Evolutionary conservation across 371 early-diverging fungal species (phyloP).

Genomic region (Rhizopus microsporus): DNA sequence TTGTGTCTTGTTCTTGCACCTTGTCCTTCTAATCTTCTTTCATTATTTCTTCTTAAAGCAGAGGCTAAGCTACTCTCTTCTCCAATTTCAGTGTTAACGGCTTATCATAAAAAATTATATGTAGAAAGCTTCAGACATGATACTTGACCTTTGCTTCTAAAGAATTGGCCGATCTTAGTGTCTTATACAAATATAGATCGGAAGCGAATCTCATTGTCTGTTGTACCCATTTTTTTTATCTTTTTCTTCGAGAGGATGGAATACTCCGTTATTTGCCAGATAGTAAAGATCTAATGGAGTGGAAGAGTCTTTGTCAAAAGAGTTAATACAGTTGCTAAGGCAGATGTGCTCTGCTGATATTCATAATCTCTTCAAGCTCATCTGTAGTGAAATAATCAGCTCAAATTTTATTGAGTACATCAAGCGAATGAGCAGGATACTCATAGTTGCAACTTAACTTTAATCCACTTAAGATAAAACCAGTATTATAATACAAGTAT

Average conservation of each 20-base stretch:
- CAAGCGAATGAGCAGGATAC: slow-evolving; percentile 8
- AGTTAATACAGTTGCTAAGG: slow-evolving; percentile 4
- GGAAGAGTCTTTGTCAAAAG: slow-evolving; percentile 2
- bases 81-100: slow-evolving; percentile 1
- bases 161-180: slow-evolving; percentile 1
- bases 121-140: slow-evolving; percentile 6
- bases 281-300: slow-evolving; percentile 10
- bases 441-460: slow-evolving; percentile 4
- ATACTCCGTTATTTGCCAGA: neutral
- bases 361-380: slow-evolving; percentile 7
- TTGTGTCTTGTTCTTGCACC: slow-evolving; percentile 7
- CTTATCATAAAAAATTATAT: neutral
- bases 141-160: slow-evolving; percentile 2
- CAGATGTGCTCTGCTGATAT: neutral
- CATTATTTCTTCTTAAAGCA: slow-evolving; percentile 7
- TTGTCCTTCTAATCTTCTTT: slow-evolving; percentile 1
- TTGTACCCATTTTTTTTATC: slow-evolving; percentile 7
- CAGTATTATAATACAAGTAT: too few species aligned
- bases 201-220: slow-evolving; percentile 1
- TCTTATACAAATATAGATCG: slow-evolving; percentile 5
- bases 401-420: slow-evolving; percentile 6
- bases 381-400: neutral
- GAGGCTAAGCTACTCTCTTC: slow-evolving; percentile 6
- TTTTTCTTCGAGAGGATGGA: slow-evolving; percentile 8
- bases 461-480: too few species aligned